These are phyloP conservation scores for Mortierella sp. DNA, from an alignment of 371 early-diverging fungal species.

Conservation along the genomic window DNA sequence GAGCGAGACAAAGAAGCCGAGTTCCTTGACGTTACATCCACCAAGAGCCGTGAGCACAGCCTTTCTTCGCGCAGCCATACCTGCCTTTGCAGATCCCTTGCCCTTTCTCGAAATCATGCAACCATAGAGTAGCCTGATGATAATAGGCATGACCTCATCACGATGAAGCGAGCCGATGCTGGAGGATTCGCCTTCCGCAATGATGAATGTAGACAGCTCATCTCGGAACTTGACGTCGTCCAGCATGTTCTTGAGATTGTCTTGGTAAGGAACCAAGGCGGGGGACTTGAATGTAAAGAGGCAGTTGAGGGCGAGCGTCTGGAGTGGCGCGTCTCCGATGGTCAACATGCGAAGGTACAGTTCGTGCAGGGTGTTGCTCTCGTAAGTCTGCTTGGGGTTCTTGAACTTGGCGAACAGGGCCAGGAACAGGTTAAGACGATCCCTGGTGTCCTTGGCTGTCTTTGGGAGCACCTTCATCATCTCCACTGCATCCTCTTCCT, in stretches of 20 bases:
- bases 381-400: slow-evolving; percentile 67
- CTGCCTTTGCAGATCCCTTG: slow-evolving; percentile 70
- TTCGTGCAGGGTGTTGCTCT: slow-evolving; percentile 64
- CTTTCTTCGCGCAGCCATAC: slow-evolving; percentile 75
- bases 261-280: slow-evolving; percentile 76
- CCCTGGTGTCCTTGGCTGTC: slow-evolving; percentile 57
- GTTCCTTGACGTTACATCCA: slow-evolving; percentile 72
- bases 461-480: slow-evolving; percentile 58
- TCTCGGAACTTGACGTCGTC: slow-evolving; percentile 94
- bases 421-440: slow-evolving; percentile 75
- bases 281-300: slow-evolving; percentile 82
- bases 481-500: slow-evolving; percentile 47
- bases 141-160: slow-evolving; percentile 73
- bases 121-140: slow-evolving; percentile 91
- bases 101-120: slow-evolving; percentile 82
- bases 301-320: slow-evolving; percentile 85
- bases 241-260: slow-evolving; percentile 77
- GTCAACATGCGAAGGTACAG: slow-evolving; percentile 79
- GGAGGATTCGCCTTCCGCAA: slow-evolving; percentile 66
- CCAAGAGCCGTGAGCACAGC: slow-evolving; percentile 86
- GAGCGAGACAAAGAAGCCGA: slow-evolving; percentile 78
- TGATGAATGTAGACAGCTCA: slow-evolving; percentile 78
- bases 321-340: slow-evolving; percentile 83
- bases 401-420: slow-evolving; percentile 80
- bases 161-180: slow-evolving; percentile 77